Evolutionary conservation across 345 rosid genomes (phyloP), one percentile per base, ranked within the genome.

Genomic region (Salix suchowensis): DNA sequence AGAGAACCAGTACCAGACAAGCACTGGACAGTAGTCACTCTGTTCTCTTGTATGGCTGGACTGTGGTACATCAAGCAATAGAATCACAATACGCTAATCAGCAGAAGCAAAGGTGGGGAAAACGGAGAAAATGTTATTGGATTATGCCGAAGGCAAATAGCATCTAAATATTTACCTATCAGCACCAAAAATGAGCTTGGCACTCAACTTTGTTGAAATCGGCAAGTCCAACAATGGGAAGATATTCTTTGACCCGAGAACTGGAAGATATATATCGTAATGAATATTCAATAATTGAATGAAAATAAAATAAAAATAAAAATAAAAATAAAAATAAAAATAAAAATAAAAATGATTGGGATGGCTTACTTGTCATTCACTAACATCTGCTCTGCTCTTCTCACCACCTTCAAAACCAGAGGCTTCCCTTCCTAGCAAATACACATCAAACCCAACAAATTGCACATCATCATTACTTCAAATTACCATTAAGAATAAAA

Each of bases 1-100:
- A 92, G 65, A 19, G 98, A 96, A 84, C 98, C 98, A 74, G 98
- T 95, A 68, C 98, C 98, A 77, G 98, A 95, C 86, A 96, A 86
- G 85, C 98, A 85, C 81, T 93, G 99, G 73, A 89, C 91, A 1
- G 99, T 92, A 61, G 94, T 81, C 77, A 96, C 93, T 85, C 99
- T 89, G 62, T 81, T 89, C 85, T 89, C 96, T 72, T 74, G 78
- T 62, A 92, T 83, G 0, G 97, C 93, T 46, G 96, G 96, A 88
- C 99, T 96, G 82, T 77, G 70, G 73, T 67, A 75, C 72, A 74
- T 61, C 55, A 34, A 44, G 44, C 34, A 72, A 76, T 4, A 16
- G 21, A 52, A 48, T 34, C 28, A 28, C 6, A 30, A 19, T 36
- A 65, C 32, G 28, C 69, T 46, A 65, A 12, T 46, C 2, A 11